These are phyloP conservation scores for Scedosporium apiospermum DNA, from an alignment of 2,329 filamentous ascomycete species.

Conservation along the genomic window DNA sequence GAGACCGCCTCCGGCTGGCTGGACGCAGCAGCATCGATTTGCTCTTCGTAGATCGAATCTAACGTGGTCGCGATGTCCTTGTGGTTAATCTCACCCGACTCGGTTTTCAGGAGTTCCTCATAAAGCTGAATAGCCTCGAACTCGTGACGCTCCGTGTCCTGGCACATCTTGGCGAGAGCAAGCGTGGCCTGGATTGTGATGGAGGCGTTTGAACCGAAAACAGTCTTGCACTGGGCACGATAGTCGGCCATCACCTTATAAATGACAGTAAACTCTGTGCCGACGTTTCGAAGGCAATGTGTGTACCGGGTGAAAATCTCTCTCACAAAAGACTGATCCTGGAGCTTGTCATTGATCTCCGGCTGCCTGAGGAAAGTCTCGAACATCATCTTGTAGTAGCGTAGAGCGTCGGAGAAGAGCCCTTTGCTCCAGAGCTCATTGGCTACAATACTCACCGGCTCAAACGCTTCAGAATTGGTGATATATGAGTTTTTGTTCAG, in stretches of 20 bases:
- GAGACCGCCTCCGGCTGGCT: conserved; percentile 16
- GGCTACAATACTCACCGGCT: conserved; percentile 25
- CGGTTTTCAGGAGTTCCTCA: conserved; percentile 23
- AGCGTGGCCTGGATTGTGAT: conserved; percentile 26
- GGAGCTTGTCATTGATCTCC: conserved; percentile 21
- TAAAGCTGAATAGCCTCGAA: conserved; percentile 23
- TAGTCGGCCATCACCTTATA: conserved; percentile 24
- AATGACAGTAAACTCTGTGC: conserved; percentile 19
- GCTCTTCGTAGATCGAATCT: conserved; percentile 26
- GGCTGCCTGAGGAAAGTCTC: conserved; percentile 24
- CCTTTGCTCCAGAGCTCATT: conserved; percentile 27
- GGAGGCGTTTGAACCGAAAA: conserved; percentile 22
- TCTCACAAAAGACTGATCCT: conserved; percentile 21
- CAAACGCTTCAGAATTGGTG: conserved; percentile 25
- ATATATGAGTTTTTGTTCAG: conserved; percentile 25
- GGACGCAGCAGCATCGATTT: conserved; percentile 16
- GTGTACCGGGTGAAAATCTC: conserved; percentile 23
- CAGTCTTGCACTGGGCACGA: conserved; percentile 20
- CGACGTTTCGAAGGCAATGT: conserved; percentile 22
- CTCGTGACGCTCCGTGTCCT: conserved; percentile 25
- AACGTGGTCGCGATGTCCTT: conserved; percentile 23
- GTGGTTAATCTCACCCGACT: conserved; percentile 21
- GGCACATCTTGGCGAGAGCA: conserved; percentile 24
- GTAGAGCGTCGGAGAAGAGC: conserved; percentile 24
- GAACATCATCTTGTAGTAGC: conserved; percentile 23